Evolutionary conservation across 805 yeast species (phyloP).

Genomic region (Nakazawaea laoshanensis): DNA sequence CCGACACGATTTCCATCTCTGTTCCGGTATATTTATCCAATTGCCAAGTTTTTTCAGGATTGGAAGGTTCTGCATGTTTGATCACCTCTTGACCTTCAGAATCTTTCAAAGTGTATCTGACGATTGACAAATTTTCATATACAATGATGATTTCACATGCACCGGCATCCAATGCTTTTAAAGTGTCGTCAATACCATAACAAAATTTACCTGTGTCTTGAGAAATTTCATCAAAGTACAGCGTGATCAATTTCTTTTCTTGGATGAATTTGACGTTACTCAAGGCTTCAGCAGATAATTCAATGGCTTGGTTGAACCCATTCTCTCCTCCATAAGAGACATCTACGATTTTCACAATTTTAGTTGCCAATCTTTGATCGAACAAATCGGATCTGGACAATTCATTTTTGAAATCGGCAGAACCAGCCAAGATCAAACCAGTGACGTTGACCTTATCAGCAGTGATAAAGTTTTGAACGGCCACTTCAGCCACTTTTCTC

Average conservation of each 20-base stretch:
- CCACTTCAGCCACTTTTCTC: conserved; percentile 96
- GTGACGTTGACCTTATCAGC: conserved; percentile 89
- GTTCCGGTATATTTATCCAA: conserved; percentile 79
- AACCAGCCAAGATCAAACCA: conserved; percentile 95
- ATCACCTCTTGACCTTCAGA: conserved; percentile 70
- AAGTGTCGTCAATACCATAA: conserved; percentile 93
- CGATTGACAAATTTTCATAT: conserved; percentile 80
- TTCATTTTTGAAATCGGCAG: conserved; percentile 97
- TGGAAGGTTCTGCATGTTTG: conserved; percentile 64
- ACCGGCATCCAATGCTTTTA: conserved; percentile 94
- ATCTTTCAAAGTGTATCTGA: conserved; percentile 80
- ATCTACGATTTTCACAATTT: conserved; percentile 89
- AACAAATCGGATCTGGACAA: conserved; percentile 88
- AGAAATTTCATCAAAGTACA: conserved; percentile 93
- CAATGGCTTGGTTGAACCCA: conserved; percentile 99
- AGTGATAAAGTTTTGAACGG: conserved; percentile 95
- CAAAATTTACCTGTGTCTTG: conserved; percentile 97
- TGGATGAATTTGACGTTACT: conserved; percentile 97
- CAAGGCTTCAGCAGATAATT: conserved; percentile 91
- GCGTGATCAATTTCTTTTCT: conserved; percentile 90
- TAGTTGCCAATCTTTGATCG: conserved; percentile 80
- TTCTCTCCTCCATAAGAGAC: conserved; percentile 99
- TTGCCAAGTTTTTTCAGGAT: conserved; percentile 67
- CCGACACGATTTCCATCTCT: conserved; percentile 85
- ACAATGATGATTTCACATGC: conserved; percentile 92